Conservation (phyloP, 176 grass and related monocot species). For the Oropetium thomaeum region DNA sequence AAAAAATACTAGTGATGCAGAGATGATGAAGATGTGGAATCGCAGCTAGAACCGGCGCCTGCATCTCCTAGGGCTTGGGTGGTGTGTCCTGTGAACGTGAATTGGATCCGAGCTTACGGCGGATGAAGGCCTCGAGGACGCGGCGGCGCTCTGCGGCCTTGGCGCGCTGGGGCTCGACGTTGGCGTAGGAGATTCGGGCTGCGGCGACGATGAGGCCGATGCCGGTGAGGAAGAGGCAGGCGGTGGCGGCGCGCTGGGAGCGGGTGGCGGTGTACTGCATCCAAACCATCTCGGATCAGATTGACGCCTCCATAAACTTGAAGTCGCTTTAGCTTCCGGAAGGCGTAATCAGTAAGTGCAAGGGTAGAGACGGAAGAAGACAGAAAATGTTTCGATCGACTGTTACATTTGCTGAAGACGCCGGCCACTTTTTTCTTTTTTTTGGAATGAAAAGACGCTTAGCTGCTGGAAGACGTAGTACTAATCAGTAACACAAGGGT, state of each 20-base stretch:
- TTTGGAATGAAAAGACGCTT: too few species aligned
- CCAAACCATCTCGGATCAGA: constrained; percentile 37
- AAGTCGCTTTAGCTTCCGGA: not conserved
- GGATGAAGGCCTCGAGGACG: constrained; percentile 40
- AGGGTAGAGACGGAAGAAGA: too few species aligned
- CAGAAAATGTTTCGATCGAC: too few species aligned
- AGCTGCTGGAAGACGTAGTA: too few species aligned
- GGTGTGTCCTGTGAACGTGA: not conserved
- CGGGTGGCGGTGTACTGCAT: constrained; percentile 31
- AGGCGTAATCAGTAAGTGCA: not conserved
- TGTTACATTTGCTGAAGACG: too few species aligned
- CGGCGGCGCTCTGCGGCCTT: constrained; percentile 45
- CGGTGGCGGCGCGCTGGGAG: constrained; percentile 30
- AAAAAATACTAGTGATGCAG: not conserved
- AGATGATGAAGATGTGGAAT: not conserved
- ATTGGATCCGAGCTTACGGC: constrained; percentile 23
- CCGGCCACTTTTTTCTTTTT: too few species aligned
- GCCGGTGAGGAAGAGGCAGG: constrained; percentile 43
- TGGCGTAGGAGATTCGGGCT: constrained; percentile 52
- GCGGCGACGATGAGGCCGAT: constrained; percentile 36
- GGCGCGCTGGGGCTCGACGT: constrained; percentile 51
- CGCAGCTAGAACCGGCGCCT: not conserved
- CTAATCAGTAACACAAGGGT: too few species aligned
- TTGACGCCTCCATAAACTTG: not conserved
- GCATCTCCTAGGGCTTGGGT: not conserved